phyloP scores from a whole-genome alignment of 73 alveolate species.

The Urostyla sp. region DNA sequence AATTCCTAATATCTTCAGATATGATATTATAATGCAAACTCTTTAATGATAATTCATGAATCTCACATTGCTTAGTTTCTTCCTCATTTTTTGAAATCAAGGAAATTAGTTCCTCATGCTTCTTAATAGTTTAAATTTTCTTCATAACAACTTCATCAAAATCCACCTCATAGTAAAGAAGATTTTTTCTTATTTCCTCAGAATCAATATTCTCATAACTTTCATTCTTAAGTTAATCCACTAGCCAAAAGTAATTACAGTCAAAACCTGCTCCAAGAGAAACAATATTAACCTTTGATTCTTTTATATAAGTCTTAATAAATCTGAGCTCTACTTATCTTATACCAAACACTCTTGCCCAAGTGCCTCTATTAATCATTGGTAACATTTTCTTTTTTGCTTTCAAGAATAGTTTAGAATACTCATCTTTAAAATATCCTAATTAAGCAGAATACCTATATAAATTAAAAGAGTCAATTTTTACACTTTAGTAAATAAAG shows the following conservation, averaged over 20 bases:
- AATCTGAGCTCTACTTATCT: slow-evolving; percentile 50
- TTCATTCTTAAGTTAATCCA: slow-evolving; percentile 49
- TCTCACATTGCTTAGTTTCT: not conserved
- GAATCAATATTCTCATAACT: slow-evolving; percentile 17
- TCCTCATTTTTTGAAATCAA: not conserved
- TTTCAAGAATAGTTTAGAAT: slow-evolving; percentile 39
- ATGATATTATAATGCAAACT: slow-evolving; percentile 41
- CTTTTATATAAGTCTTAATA: slow-evolving; percentile 23
- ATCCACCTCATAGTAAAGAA: slow-evolving; percentile 68
- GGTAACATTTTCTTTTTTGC: slow-evolving; percentile 62
- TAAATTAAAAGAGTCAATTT: not conserved
- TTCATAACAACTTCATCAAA: slow-evolving; percentile 53
- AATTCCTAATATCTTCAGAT: slow-evolving; percentile 63
- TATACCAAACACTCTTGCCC: slow-evolving; percentile 73
- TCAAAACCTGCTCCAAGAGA: slow-evolving; percentile 83
- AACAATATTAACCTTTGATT: slow-evolving; percentile 50
- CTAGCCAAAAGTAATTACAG: slow-evolving; percentile 70
- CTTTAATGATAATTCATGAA: slow-evolving; percentile 25
- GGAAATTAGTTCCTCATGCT: not conserved
- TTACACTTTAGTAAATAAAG: slow-evolving; percentile 59
- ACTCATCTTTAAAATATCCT: slow-evolving; percentile 72
- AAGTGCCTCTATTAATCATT: slow-evolving; percentile 77
- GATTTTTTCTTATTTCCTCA: slow-evolving; percentile 33
- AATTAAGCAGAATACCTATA: slow-evolving; percentile 59
- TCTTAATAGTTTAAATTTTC: slow-evolving; percentile 56